Evolutionary conservation across 2,329 filamentous ascomycete species (phyloP), one percentile per base, ranked within the genome.

Genomic region (Cercospora sojina): DNA sequence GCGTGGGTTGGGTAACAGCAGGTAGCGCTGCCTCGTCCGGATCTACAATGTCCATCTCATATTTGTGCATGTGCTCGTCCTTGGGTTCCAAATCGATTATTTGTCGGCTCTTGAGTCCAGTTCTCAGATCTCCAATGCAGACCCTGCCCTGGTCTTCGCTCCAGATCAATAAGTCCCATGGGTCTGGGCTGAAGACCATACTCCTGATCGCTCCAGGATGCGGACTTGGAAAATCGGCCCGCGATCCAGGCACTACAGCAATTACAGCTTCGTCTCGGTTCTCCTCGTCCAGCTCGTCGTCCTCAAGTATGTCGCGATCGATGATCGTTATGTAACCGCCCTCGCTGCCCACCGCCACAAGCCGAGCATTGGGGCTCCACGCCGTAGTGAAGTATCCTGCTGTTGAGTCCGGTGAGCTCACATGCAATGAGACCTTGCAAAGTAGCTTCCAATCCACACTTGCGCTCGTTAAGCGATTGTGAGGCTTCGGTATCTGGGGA

Each of bases 81-180:
- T 86, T 83, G 13, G 83, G 82, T 70, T 88, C 85, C 49, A 94
- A 82, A 29, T 85, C 81, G 31, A 95, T 82, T 32, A 90, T 84
- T 75, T 95, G 91, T 55, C 89, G 87, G 60, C 87, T 84, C 56
- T 85, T 82, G 68, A 92, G 88, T 23, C 88, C 86, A 71, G 83
- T 86, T 31, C 91, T 85, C 59, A 91, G 80, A 77, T 95, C 91
- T 5, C 90, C 90, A 43, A 94, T 83, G 41, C 90, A 91, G 16
- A 93, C 83, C 64, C 88, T 84, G 3, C 90, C 91, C 69, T 91
- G 89, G 73, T 97, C 91, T 78, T 99, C 95, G 8, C 93, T 91
- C 93, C 95, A 98, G 6, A 96, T 91, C 47, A 99, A 82, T 18
- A 99, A 86, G 76, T 97, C 94, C 83, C 90, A 94, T 0, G 93